Evolutionary conservation across 495 filamentous ascomycete genomes (phyloP).

Genomic region (Pseudoneurospora amorphoporcata): DNA sequence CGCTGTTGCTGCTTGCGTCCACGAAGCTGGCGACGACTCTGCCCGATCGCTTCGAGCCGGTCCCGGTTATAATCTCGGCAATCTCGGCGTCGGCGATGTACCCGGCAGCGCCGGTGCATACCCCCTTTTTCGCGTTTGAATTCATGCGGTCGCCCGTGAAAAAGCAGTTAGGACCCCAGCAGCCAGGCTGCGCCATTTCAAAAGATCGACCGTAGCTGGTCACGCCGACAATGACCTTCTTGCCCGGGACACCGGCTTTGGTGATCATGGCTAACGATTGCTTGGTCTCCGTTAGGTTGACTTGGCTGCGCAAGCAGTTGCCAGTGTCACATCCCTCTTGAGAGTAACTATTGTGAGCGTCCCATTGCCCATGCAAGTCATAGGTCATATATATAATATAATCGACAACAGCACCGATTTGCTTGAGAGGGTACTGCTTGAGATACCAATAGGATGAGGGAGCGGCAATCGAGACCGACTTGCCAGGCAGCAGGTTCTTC

Average conservation of each 20-base stretch:
- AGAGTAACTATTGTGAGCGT: neutral
- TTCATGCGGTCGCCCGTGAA: slow-evolving; percentile 3
- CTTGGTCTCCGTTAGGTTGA: slow-evolving; percentile 34
- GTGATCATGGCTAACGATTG: slow-evolving; percentile 34
- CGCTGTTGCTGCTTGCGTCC: neutral
- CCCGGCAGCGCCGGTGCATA: slow-evolving; percentile 1
- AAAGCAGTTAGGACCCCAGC: slow-evolving; percentile 4
- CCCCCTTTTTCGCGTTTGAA: slow-evolving; percentile 1
- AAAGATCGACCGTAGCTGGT: slow-evolving; percentile 30
- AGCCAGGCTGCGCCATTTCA: slow-evolving; percentile 10
- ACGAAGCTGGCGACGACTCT: neutral
- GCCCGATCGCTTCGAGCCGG: neutral
- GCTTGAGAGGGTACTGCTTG: slow-evolving; percentile 8
- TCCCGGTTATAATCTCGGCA: neutral
- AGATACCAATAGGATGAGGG: slow-evolving; percentile 11
- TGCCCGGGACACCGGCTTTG: slow-evolving; percentile 35
- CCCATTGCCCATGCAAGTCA: slow-evolving; percentile 21
- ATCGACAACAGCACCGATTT: slow-evolving; percentile 12
- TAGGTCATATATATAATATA: slow-evolving; percentile 27
- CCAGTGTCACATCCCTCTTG: slow-evolving; percentile 24
- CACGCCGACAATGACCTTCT: slow-evolving; percentile 29
- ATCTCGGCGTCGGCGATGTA: slow-evolving; percentile 12
- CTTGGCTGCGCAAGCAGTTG: slow-evolving; percentile 33
- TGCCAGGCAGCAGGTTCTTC: slow-evolving; percentile 4
- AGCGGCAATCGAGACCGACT: slow-evolving; percentile 18